Base-by-base conservation (phyloP, 2,329 filamentous ascomycete genomes). In the Westerdykella sp. region DNA sequence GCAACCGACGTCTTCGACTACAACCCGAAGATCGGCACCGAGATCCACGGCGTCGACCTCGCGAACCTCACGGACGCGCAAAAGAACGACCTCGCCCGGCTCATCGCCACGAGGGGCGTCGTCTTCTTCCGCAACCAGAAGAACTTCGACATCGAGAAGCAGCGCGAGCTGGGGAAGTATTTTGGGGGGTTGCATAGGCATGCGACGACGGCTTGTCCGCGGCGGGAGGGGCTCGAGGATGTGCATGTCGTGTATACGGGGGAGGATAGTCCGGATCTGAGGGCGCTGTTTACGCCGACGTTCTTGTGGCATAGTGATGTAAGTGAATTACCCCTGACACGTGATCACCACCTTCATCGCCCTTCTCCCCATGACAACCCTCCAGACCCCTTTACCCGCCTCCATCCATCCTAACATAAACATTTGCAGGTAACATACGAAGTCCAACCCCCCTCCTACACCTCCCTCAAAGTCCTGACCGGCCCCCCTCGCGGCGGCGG, bases 41-140 rank as follows among this genome's bases (percentile, higher is more conserved):
- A 78, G 46, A 53, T 78, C 36, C 69, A 71, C 35, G 75, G 75
- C 3, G 62, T 77, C 21, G 69, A 77, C 40, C 69, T 79, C 3
- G 67, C 71, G 21, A 70, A 69, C 38, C 63, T 78, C 23, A 75
- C 64, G 2, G 69, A 77, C 44, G 64, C 66, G 1, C 75, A 78
- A 53, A 76, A 73, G 59, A 74, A 78, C 48, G 75, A 78, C 41
- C 66, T 78, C 4, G 75, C 75, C 2, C 66, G 74, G 5, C 55
- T 79, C 37, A 73, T 80, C 39, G 72, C 76, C 3, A 71, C 69
- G 21, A 67, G 77, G 35, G 77, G 77, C 3, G 77, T 80, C 0
- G 76, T 80, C 1, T 78, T 80, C 60, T 78, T 80, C 67, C 69
- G 77, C 12, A 64, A 72, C 38, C 77, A 80, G 56, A 68, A 73